These are phyloP conservation scores for Zalaria obscura DNA, from an alignment of 2,329 filamentous ascomycete genomes.

Conservation along the genomic window DNA sequence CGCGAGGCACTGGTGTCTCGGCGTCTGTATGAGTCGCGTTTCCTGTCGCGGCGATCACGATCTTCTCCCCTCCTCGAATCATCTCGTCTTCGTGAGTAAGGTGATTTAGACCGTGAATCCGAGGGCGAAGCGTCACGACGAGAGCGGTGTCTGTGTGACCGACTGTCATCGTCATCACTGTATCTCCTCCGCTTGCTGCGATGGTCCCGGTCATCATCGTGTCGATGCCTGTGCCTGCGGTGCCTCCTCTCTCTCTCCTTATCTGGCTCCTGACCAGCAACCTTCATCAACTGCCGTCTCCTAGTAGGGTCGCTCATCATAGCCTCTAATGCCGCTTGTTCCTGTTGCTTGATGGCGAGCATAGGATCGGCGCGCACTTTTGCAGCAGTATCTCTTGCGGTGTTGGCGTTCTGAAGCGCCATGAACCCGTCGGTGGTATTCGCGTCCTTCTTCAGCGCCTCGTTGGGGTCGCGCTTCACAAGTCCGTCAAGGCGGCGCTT, in stretches of 20 bases:
- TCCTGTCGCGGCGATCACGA: slow-evolving; percentile 9
- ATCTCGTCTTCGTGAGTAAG: slow-evolving; percentile 10
- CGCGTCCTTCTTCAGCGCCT: slow-evolving; percentile 59
- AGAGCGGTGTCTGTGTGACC: slow-evolving; percentile 16
- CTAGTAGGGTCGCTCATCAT: slow-evolving; percentile 67
- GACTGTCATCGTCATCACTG: slow-evolving; percentile 18
- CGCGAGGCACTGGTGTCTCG: slow-evolving; percentile 14
- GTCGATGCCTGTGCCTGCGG: slow-evolving; percentile 15
- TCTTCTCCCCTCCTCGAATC: slow-evolving; percentile 1
- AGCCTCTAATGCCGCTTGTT: slow-evolving; percentile 37
- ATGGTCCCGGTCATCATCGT: slow-evolving; percentile 13
- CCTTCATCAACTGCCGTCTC: slow-evolving; percentile 50
- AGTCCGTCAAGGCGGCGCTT: slow-evolving; percentile 85
- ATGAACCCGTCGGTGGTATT: slow-evolving; percentile 40
- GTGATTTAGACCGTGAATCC: slow-evolving; percentile 10
- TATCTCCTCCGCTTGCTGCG: slow-evolving; percentile 18
- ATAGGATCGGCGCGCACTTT: slow-evolving; percentile 89
- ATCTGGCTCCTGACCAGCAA: slow-evolving; percentile 17
- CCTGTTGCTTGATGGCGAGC: slow-evolving; percentile 82
- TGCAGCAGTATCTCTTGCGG: slow-evolving; percentile 60
- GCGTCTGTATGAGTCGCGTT: slow-evolving; percentile 11
- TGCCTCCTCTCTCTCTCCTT: slow-evolving; percentile 14
- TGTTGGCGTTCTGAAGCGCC: slow-evolving; percentile 56
- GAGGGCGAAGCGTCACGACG: slow-evolving; percentile 14
- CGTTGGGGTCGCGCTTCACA: slow-evolving; percentile 65